phyloP scores from a whole-genome alignment of 192 early-diverging fungal genomes.

The Thamnidium elegans region DNA sequence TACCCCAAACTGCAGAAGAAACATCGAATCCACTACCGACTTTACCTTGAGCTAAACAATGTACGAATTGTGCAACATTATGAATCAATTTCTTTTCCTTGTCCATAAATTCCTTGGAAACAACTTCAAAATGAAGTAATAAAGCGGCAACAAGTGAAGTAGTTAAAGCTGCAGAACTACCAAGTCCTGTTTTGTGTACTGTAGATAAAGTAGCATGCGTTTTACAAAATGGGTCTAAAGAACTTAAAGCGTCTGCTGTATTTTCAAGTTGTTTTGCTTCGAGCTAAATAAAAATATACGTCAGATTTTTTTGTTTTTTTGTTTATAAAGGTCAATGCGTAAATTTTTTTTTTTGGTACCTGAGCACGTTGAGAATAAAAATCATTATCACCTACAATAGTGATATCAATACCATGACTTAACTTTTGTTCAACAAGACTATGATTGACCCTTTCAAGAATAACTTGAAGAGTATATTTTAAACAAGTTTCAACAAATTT shows the following conservation, averaged over 20 bases:
- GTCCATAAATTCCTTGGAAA: slow-evolving; percentile 19
- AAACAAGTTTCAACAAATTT: slow-evolving; percentile 66
- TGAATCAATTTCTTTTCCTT: slow-evolving; percentile 62
- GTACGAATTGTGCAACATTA: slow-evolving; percentile 85
- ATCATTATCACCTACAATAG: slow-evolving; percentile 91
- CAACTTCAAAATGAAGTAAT: slow-evolving; percentile 68
- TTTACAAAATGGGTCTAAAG: slow-evolving; percentile 49
- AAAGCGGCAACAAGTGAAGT: slow-evolving; percentile 85
- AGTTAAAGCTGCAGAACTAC: slow-evolving; percentile 94
- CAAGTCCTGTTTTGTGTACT: slow-evolving; percentile 96
- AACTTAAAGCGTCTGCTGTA: slow-evolving; percentile 5
- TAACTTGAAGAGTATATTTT: slow-evolving; percentile 42
- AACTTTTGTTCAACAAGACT: slow-evolving; percentile 30
- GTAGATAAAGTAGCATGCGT: slow-evolving; percentile 58
- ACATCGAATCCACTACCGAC: slow-evolving; percentile 98
- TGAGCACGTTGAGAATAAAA: slow-evolving; percentile 96
- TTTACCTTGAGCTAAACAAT: slow-evolving; percentile 98
- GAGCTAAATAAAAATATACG: not conserved
- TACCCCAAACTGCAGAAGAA: slow-evolving; percentile 87
- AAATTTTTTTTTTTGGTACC: slow-evolving; percentile 37
- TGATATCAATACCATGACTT: slow-evolving; percentile 59
- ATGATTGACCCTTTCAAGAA: slow-evolving; percentile 29
- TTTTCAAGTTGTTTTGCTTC: slow-evolving; percentile 8
- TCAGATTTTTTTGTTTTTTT: not conserved
- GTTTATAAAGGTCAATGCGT: not conserved